Evolutionary conservation across 2,329 filamentous ascomycete genomes (phyloP), one percentile per base, ranked within the genome.

Genomic region (Ophiosphaerella korrae): DNA sequence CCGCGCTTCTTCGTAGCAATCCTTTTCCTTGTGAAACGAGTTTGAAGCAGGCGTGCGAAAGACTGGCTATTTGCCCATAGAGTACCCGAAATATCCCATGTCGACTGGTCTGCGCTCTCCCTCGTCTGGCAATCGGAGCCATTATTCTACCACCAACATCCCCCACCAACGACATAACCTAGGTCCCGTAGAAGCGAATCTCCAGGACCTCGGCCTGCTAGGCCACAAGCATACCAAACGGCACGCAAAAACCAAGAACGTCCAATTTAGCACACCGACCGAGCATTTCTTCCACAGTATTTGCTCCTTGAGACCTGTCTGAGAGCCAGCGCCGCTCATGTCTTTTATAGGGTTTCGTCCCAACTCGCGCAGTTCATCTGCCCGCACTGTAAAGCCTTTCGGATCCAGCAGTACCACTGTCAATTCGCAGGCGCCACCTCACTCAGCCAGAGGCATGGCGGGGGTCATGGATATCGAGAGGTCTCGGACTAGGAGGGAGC

Each of bases 401-500:
- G 58, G 58, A 45, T 61, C 63, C 58, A 60, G 42, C 61, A 62
- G 58, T 55, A 53, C 60, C n/a, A 66, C 62, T 14, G 52, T 67
- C 45, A 58, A 66, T 37, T 60, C 65, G 16, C 58, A 67, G 35
- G 47, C 54, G 21, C 72, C 69, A 12, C 61, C 68, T 36, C 69
- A 69, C 56, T 69, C 68, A 33, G 58, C 60, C 55, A 68, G 71
- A 73, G 73, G 67, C 61, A 86, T 87, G 78, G 81, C 85, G 47
- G 84, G 84, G 66, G 83, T 84, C 73, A 84, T 91, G 79, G 86
- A 88, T 67, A 80, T 88, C 45, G 91, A 96, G 68, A 83, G 90
- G 67, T 87, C 84, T 66, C 87, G 91, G 60, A 87, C 86, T 60
- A 85, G 94, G 70, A 84, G 92, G 69, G 93, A 97, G 76, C 85